Conservation (phyloP, 176 grass and related monocot species). For the Eragrostis curvula region DNA sequence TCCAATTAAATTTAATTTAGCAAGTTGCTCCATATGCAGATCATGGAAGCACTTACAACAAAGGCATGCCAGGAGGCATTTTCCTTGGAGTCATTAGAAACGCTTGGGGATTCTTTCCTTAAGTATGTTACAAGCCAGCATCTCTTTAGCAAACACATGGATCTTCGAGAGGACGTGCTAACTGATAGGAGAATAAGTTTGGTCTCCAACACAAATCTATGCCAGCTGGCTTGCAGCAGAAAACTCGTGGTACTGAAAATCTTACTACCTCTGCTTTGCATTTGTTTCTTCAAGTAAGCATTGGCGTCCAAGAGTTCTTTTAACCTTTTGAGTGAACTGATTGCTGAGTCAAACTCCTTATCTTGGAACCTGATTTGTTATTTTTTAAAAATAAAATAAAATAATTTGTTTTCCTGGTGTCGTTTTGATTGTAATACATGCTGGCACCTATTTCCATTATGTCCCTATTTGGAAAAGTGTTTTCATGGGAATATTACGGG, state of each 20-base stretch:
- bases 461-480: no score
- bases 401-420: no score
- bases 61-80: constrained; percentile 78
- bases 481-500: no score
- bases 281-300: no score
- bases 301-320: no score
- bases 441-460: no score
- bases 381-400: no score
- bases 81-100: constrained; percentile 85
- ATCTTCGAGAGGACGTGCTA: constrained; percentile 71
- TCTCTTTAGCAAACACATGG: constrained; percentile 66
- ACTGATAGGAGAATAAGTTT: constrained; percentile 57
- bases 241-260: constrained; percentile 57
- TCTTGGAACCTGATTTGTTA: no score
- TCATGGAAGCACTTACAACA: constrained; percentile 82
- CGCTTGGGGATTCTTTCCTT: constrained; percentile 87
- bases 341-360: no score
- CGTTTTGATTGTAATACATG: no score
- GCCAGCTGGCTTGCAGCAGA: constrained; percentile 45
- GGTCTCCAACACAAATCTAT: constrained; percentile 70
- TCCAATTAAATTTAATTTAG: background rate
- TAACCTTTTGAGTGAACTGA: no score
- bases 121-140: constrained; percentile 70
- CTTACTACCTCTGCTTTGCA: background rate
- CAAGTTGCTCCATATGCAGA: constrained; percentile 38